Evolutionary conservation across 1,284 basidiomycete species (phyloP).

Genomic region (Phenoliferia sp.): DNA sequence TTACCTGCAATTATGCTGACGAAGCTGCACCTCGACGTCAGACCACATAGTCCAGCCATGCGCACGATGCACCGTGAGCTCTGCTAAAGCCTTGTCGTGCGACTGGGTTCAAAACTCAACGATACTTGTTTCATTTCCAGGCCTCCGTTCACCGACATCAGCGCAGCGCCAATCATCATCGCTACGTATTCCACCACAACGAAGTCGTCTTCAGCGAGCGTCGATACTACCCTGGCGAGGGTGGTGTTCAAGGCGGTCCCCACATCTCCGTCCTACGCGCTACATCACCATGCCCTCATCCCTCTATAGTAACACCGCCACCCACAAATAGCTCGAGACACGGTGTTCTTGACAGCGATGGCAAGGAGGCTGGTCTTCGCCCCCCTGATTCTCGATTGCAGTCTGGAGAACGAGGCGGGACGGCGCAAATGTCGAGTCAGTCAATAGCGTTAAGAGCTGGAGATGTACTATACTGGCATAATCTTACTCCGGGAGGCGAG

Average conservation of each 20-base stretch:
- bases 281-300: neutral
- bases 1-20: neutral
- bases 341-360: neutral
- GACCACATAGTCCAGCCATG: conserved; percentile 45
- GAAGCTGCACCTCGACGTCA: conserved; percentile 46
- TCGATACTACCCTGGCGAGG: conserved; percentile 62
- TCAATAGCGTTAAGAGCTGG: conserved; percentile 52
- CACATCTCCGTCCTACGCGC: neutral
- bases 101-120: conserved; percentile 18
- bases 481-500: conserved; percentile 66
- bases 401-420: conserved; percentile 1
- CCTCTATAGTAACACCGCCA: neutral
- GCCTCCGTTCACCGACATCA: conserved; percentile 45
- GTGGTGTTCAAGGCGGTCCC: conserved; percentile 51
- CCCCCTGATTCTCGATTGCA: neutral
- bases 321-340: neutral
- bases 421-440: neutral
- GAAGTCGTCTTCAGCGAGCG: conserved; percentile 68
- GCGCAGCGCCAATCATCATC: conserved; percentile 67
- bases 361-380: conserved; percentile 6
- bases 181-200: conserved; percentile 78
- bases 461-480: conserved; percentile 71
- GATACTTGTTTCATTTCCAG: conserved; percentile 42
- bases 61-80: conserved; percentile 56
- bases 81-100: neutral